These are phyloP conservation scores for Sesbania bispinosa DNA, from an alignment of 306 rosid species.

Conservation along the genomic window DNA sequence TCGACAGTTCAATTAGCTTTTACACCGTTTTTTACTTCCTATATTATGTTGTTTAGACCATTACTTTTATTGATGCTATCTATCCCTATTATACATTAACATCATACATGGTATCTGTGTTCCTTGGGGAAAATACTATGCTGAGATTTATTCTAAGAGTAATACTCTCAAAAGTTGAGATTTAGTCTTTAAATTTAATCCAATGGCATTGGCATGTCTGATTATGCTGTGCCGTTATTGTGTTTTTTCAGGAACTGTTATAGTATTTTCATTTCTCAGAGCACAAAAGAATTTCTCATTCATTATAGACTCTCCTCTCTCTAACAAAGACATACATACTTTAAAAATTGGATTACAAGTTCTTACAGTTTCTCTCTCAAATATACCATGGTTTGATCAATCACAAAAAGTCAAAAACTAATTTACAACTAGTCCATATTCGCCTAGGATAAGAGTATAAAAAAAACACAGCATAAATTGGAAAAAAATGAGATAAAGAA, in stretches of 20 bases:
- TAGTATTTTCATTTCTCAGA: background rate
- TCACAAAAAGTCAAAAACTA: conserved; percentile 2
- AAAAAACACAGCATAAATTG: background rate
- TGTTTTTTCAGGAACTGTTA: background rate
- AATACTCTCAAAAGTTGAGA: background rate
- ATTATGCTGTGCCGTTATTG: background rate
- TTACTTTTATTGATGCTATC: too few relatives aligned
- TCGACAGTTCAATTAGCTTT: background rate
- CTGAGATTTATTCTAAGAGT: background rate
- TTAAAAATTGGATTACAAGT: background rate
- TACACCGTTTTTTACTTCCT: background rate
- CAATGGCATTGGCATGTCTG: background rate
- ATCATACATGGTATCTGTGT: background rate
- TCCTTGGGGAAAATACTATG: background rate
- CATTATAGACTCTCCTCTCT: background rate
- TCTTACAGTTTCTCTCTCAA: background rate
- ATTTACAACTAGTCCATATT: background rate
- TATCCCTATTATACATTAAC: too few relatives aligned
- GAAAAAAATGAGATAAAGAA: background rate
- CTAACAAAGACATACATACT: background rate
- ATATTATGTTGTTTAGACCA: background rate
- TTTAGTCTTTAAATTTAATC: background rate
- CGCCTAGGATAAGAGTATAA: background rate
- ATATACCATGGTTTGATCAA: background rate
- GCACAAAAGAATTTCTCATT: background rate